A percentile compares a stretch with the other conserved stretches of the same genome.
These are phyloP conservation scores for Quercus tomentella DNA, from an alignment of 331 rosid species.

Conservation along the genomic window DNA sequence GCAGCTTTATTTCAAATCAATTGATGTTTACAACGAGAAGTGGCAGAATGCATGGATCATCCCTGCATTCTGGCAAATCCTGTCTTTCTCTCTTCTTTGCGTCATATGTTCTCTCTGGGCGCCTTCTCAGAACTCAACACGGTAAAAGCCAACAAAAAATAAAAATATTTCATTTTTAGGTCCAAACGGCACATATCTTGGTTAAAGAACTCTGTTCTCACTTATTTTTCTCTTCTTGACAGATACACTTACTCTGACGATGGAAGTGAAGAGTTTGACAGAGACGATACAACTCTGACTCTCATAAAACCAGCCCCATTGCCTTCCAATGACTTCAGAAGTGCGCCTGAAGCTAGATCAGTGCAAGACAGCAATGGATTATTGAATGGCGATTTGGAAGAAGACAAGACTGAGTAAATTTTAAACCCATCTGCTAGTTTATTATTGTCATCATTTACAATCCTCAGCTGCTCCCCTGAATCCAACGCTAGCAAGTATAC, in stretches of 20 bases:
- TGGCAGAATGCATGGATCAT: constrained; percentile 98
- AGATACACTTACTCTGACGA: constrained; percentile 85
- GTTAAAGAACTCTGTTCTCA: neutral
- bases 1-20: constrained; percentile 91
- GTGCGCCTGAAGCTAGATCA: constrained; percentile 43
- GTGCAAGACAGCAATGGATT: constrained; percentile 35
- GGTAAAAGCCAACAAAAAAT: constrained; percentile 42
- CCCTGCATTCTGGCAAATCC: constrained; percentile 98
- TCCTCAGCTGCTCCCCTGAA: constrained; percentile 7
- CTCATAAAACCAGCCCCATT: constrained; percentile 78
- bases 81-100: constrained; percentile 78
- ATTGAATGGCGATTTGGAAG: constrained; percentile 66
- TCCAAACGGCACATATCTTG: constrained; percentile 2
- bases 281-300: constrained; percentile 65
- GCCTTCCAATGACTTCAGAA: constrained; percentile 57
- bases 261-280: constrained; percentile 75
- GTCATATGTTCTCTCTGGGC: constrained; percentile 95
- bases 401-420: constrained; percentile 74
- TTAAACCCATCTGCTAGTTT: constrained; percentile 17
- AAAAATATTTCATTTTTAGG: neutral
- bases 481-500: neutral
- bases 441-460: constrained; percentile 19
- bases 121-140: constrained; percentile 85
- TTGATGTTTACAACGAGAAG: constrained; percentile 80
- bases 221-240: neutral